These are phyloP conservation scores for Fagopyrum homotropicum DNA, from an alignment of 148 eudicot genomes.

Conservation along the genomic window DNA sequence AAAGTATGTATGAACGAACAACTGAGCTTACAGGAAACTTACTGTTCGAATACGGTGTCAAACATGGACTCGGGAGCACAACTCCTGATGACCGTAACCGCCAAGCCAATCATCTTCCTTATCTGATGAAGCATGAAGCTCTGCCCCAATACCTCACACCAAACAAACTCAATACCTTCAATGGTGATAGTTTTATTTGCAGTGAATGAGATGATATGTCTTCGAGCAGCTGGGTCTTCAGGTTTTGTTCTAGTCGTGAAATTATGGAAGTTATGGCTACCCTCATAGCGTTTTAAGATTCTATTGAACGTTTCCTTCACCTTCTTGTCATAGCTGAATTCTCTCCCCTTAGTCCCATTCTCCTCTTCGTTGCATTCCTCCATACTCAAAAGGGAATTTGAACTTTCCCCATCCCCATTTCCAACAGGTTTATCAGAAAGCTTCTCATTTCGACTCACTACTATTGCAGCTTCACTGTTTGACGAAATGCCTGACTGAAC, in stretches of 20 bases:
- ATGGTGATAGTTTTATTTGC: conserved; percentile 53
- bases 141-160: conserved; percentile 89
- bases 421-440: conserved; percentile 9
- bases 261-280: conserved; percentile 90
- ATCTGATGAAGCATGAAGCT: conserved; percentile 99
- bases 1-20: not conserved
- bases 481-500: conserved; percentile 34
- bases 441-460: not conserved
- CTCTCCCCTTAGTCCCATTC: conserved; percentile 21
- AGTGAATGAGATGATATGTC: conserved; percentile 69
- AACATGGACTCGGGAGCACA: conserved; percentile 61
- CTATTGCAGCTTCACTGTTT: conserved; percentile 20
- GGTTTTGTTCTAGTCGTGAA: conserved; percentile 85
- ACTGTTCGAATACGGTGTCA: conserved; percentile 59
- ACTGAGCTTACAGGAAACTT: conserved; percentile 17
- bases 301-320: conserved; percentile 64
- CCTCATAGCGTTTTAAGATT: conserved; percentile 63
- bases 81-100: conserved; percentile 78
- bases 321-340: conserved; percentile 56
- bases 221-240: conserved; percentile 75
- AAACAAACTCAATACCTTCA: conserved; percentile 85
- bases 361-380: conserved; percentile 14
- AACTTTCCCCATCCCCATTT: not conserved
- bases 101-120: conserved; percentile 82
- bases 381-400: not conserved